Conservation (phyloP, 495 filamentous ascomycete genomes). For the Massariosphaeria phaeospora region DNA sequence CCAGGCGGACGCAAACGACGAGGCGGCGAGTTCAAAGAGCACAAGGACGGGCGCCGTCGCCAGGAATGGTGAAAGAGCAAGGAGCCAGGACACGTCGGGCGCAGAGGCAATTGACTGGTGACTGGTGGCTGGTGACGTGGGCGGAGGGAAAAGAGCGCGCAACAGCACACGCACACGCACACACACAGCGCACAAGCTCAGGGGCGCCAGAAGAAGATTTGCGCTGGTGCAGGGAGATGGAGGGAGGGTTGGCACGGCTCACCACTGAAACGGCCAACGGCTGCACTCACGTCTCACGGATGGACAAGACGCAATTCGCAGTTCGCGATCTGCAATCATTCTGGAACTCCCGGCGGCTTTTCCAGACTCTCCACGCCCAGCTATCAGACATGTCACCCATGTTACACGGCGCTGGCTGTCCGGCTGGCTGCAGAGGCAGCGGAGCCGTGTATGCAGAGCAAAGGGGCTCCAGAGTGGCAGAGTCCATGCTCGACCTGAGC, state of each 20-base stretch:
- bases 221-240: not conserved
- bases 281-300: not conserved
- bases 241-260: slow-evolving; percentile 5
- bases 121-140: slow-evolving; percentile 1
- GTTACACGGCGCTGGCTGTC: not conserved
- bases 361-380: not conserved
- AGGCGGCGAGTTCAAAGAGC: slow-evolving; percentile 1
- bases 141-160: not conserved
- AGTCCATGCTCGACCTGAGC: no score
- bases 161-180: not conserved
- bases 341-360: slow-evolving; percentile 2
- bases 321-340: slow-evolving; percentile 4
- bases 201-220: not conserved
- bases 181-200: not conserved
- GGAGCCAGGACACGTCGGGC: slow-evolving; percentile 13
- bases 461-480: not conserved
- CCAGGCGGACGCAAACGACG: not conserved
- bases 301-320: not conserved
- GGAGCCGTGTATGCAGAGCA: slow-evolving; percentile 2
- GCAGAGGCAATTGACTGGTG: slow-evolving; percentile 2
- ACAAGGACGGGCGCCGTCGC: slow-evolving; percentile 7
- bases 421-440: not conserved
- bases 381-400: not conserved
- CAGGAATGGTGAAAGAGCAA: slow-evolving; percentile 7
- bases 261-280: not conserved